Evolutionary conservation across 768 basidiomycete genomes (phyloP).

Genomic region (Pulveroboletus sp.): DNA sequence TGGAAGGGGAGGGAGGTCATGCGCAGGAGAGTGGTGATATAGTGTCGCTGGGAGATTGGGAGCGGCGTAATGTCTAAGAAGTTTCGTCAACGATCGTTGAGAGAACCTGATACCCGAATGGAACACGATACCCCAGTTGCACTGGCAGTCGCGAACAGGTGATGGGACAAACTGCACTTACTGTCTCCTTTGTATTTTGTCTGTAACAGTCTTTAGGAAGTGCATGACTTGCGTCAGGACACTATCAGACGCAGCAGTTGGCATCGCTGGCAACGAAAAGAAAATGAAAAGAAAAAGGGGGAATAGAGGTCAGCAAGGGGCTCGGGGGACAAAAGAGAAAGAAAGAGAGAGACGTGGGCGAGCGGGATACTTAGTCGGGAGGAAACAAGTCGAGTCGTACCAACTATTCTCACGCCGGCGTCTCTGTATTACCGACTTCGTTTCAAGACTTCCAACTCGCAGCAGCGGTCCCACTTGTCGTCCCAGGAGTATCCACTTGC

Average conservation of each 20-base stretch:
- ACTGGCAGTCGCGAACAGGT: not conserved
- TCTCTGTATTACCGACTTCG: too few relatives aligned
- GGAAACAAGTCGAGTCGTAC: too few relatives aligned
- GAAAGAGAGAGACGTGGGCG: not conserved
- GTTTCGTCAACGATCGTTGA: slow-evolving; percentile 3
- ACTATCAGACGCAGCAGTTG: not conserved
- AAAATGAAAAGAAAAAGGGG: not conserved
- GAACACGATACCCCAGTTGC: not conserved
- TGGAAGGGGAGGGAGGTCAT: slow-evolving; percentile 46
- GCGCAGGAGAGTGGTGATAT: slow-evolving; percentile 28
- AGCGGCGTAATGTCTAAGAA: slow-evolving; percentile 5
- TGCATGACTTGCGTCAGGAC: slow-evolving; percentile 18
- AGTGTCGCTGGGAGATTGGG: slow-evolving; percentile 10
- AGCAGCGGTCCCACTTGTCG: too few relatives aligned
- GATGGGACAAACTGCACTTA: slow-evolving; percentile 7
- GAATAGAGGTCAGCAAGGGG: not conserved
- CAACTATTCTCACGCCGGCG: too few relatives aligned
- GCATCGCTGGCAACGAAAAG: slow-evolving; percentile 14
- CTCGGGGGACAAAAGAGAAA: not conserved
- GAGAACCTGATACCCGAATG: not conserved
- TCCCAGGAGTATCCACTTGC: too few relatives aligned
- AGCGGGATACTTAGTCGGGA: not conserved
- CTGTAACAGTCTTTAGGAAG: slow-evolving; percentile 16
- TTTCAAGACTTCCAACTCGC: too few relatives aligned
- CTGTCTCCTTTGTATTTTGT: slow-evolving; percentile 18